Conservation (phyloP, 1,284 basidiomycete genomes). For the Fomes fomentarius region DNA sequence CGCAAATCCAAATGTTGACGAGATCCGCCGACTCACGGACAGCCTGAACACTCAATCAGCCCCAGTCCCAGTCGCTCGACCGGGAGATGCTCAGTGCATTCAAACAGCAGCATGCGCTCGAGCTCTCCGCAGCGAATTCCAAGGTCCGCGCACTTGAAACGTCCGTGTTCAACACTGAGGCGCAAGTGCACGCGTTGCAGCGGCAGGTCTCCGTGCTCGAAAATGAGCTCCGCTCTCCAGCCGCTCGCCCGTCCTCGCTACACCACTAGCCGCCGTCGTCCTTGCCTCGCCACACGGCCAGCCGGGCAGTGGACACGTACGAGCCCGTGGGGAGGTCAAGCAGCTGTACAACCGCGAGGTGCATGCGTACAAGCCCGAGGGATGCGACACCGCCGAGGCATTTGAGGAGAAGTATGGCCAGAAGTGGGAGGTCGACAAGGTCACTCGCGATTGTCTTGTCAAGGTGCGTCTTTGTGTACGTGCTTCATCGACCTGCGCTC, state of each 20-base stretch:
- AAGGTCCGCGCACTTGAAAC: slow-evolving; percentile 77
- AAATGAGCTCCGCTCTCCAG: slow-evolving; percentile 57
- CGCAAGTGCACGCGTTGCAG: slow-evolving; percentile 69
- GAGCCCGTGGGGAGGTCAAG: slow-evolving; percentile 82
- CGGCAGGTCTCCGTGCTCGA: slow-evolving; percentile 67
- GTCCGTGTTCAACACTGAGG: slow-evolving; percentile 72
- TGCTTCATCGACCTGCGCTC: too few relatives aligned
- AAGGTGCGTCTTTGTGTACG: too few relatives aligned
- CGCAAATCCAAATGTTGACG: slow-evolving; percentile 51
- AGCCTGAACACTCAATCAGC: slow-evolving; percentile 48
- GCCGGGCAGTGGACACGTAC: slow-evolving; percentile 92
- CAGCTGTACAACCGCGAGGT: slow-evolving; percentile 76
- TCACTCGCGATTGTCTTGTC: slow-evolving; percentile 89
- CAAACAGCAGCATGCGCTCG: slow-evolving; percentile 74
- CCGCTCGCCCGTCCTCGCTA: slow-evolving; percentile 41
- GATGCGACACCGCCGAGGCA: slow-evolving; percentile 67
- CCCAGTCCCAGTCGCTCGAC: slow-evolving; percentile 68
- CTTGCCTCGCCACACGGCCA: too few relatives aligned
- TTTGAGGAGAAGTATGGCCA: slow-evolving; percentile 87
- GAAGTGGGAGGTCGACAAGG: slow-evolving; percentile 89
- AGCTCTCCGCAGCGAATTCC: slow-evolving; percentile 77
- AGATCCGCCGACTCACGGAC: slow-evolving; percentile 53
- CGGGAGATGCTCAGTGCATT: slow-evolving; percentile 71
- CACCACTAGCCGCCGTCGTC: too few relatives aligned
- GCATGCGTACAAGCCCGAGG: slow-evolving; percentile 81